These are phyloP conservation scores for Pinus albicaulis DNA, from an alignment of 75 land plant genomes.

Conservation along the genomic window DNA sequence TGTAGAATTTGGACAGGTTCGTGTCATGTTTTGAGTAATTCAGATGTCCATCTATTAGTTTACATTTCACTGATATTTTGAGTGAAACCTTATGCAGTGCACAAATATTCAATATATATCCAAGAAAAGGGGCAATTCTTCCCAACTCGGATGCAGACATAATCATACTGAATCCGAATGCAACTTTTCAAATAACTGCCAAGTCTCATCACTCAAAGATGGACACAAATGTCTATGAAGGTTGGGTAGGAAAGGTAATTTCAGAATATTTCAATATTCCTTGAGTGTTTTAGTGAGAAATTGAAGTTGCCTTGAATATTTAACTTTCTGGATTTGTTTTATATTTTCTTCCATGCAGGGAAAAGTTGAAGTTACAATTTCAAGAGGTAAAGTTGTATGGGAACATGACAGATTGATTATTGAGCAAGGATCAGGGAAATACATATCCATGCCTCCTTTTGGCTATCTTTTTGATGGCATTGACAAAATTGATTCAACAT, in stretches of 20 bases:
- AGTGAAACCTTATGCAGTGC: slow-evolving; percentile 55
- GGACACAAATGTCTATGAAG: slow-evolving; percentile 95
- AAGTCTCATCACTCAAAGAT: slow-evolving; percentile 80
- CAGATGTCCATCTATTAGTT: background rate
- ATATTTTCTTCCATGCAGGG: slow-evolving; percentile 46
- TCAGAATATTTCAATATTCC: background rate
- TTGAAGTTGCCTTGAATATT: background rate
- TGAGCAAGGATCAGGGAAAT: slow-evolving; percentile 72
- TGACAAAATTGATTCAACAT: slow-evolving; percentile 62
- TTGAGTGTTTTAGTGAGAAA: background rate
- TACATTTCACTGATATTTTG: background rate
- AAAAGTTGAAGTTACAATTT: slow-evolving; percentile 86
- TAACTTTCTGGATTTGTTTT: slow-evolving; percentile 1
- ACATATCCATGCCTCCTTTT: slow-evolving; percentile 75
- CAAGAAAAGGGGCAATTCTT: slow-evolving; percentile 92
- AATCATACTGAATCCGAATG: slow-evolving; percentile 83
- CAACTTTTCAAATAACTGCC: slow-evolving; percentile 66
- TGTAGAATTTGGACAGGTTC: background rate
- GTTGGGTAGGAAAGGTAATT: slow-evolving; percentile 77
- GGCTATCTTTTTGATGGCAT: slow-evolving; percentile 82
- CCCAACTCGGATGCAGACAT: slow-evolving; percentile 95
- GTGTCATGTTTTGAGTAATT: background rate
- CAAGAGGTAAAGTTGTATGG: slow-evolving; percentile 92
- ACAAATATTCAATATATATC: slow-evolving; percentile 92
- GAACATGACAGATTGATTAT: slow-evolving; percentile 70